phyloP scores from a whole-genome alignment of 176 grass and related monocot genomes.

The Oryza australiensis region DNA sequence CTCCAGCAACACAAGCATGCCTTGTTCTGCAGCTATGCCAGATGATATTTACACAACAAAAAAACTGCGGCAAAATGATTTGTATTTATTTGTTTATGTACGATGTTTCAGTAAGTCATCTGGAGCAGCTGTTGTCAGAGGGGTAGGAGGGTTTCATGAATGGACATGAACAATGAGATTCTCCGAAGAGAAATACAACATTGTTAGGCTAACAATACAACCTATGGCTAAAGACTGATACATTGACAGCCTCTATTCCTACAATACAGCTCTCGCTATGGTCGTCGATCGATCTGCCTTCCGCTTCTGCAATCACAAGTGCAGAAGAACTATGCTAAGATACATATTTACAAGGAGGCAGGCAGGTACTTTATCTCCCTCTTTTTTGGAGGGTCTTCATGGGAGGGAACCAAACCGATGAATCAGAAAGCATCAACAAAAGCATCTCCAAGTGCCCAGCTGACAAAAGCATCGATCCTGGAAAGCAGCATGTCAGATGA shows the following conservation, averaged over 20 bases:
- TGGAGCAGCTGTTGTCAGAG: not conserved
- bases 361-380: not conserved
- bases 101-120: slow-evolving; percentile 24
- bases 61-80: slow-evolving; percentile 5
- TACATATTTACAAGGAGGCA: slow-evolving; percentile 66
- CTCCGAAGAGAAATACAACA: slow-evolving; percentile 6
- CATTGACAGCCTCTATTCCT: slow-evolving; percentile 46
- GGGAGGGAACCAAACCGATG: not conserved
- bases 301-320: slow-evolving; percentile 34
- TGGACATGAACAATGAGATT: slow-evolving; percentile 20
- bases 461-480: slow-evolving; percentile 14
- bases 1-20: not conserved
- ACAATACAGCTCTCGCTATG: slow-evolving; percentile 41
- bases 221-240: slow-evolving; percentile 42
- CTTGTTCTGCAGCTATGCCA: not conserved
- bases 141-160: slow-evolving; percentile 7
- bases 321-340: slow-evolving; percentile 48
- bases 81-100: slow-evolving; percentile 47
- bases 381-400: not conserved
- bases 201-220: slow-evolving; percentile 40
- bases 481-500: not conserved
- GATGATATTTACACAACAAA: not conserved
- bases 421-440: not conserved
- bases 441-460: no score
- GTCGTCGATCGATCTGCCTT: slow-evolving; percentile 20